These are phyloP conservation scores for Anisodus tanguticus DNA, from an alignment of 257 asterid genomes.

Conservation along the genomic window DNA sequence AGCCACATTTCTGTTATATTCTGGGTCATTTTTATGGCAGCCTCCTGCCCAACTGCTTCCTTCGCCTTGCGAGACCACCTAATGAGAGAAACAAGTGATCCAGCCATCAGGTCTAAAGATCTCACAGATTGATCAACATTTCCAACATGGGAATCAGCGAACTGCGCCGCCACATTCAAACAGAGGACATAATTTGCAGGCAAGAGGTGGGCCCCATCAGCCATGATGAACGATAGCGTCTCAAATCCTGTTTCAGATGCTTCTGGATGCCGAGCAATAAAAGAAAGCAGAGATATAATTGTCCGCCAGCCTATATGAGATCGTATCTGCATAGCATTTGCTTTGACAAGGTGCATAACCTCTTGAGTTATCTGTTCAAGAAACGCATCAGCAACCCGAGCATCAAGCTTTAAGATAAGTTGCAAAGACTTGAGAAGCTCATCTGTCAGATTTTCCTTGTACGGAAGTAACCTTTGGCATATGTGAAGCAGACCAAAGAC, in stretches of 20 bases:
- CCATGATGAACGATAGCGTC: slow-evolving; percentile 76
- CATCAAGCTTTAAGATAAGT: slow-evolving; percentile 82
- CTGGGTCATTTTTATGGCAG: slow-evolving; percentile 64
- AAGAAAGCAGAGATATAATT: slow-evolving; percentile 76
- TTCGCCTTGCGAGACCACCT: slow-evolving; percentile 69
- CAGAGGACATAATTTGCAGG: slow-evolving; percentile 87
- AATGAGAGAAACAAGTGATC: slow-evolving; percentile 67
- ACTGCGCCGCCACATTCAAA: slow-evolving; percentile 79
- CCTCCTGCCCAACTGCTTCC: slow-evolving; percentile 72
- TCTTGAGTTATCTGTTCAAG: slow-evolving; percentile 91
- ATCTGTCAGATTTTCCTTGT: slow-evolving; percentile 84
- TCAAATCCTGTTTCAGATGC: slow-evolving; percentile 92
- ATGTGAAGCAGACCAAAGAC: slow-evolving; percentile 90
- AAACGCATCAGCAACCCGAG: slow-evolving; percentile 93
- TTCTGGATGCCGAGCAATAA: slow-evolving; percentile 91
- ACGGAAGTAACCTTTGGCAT: slow-evolving; percentile 89
- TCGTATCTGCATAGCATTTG: slow-evolving; percentile 85
- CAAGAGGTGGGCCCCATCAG: slow-evolving; percentile 75
- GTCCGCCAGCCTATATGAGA: slow-evolving; percentile 94
- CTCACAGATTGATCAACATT: slow-evolving; percentile 68
- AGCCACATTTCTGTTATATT: slow-evolving; percentile 94
- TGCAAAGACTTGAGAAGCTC: slow-evolving; percentile 89
- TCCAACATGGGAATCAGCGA: slow-evolving; percentile 87
- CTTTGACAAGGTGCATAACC: slow-evolving; percentile 85
- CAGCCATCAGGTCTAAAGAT: slow-evolving; percentile 85